A percentile compares a stretch with the other conserved stretches of the same genome.
Conservation (phyloP, 768 basidiomycete species). For the Dentipellis sp. region DNA sequence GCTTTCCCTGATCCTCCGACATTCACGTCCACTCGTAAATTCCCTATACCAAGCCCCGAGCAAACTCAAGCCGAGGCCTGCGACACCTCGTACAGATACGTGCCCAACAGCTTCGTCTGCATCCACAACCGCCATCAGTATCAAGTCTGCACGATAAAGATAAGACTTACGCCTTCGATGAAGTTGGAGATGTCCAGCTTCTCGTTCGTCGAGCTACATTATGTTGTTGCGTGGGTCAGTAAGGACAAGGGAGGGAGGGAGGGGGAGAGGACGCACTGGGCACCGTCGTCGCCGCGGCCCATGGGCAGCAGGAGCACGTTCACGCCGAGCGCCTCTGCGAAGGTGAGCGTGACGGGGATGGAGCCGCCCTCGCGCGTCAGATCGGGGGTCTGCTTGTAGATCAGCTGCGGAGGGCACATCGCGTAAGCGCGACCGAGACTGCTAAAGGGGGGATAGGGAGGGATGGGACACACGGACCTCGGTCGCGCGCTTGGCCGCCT, state of each 20-base stretch:
- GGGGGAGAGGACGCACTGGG: constrained; percentile 50
- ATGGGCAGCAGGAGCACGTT: constrained; percentile 88
- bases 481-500: constrained; percentile 82
- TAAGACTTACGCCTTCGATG: constrained; percentile 60
- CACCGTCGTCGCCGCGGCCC: constrained; percentile 92
- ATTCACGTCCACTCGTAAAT: too few relatives aligned
- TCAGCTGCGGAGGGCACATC: constrained; percentile 17
- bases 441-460: background rate
- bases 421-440: background rate
- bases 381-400: constrained; percentile 73
- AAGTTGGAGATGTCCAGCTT: constrained; percentile 89
- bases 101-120: constrained; percentile 67
- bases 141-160: background rate
- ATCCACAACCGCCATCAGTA: background rate
- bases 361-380: constrained; percentile 89
- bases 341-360: constrained; percentile 89
- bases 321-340: constrained; percentile 79
- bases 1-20: too few relatives aligned
- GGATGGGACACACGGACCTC: constrained; percentile 32
- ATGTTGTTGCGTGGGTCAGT: too few relatives aligned
- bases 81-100: constrained; percentile 68
- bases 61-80: background rate
- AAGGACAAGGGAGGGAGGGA: too few relatives aligned
- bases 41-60: too few relatives aligned
- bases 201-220: constrained; percentile 87